Evolutionary conservation across 352 stramenopile species (phyloP).

Genomic region (Phytopythium litorale): DNA sequence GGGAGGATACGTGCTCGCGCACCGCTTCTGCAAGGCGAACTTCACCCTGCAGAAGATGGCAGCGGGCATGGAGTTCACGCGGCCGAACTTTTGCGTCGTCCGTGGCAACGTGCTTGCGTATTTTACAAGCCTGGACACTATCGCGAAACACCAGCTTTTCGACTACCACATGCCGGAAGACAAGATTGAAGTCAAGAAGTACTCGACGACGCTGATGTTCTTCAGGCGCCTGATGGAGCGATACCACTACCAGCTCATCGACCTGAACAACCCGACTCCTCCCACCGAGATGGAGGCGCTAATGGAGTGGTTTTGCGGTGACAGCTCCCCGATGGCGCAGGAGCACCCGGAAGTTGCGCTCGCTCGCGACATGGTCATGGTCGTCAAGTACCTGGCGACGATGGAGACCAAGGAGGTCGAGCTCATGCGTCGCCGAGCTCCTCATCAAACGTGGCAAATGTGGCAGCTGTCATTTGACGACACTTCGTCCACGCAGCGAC

Average conservation of each 20-base stretch:
- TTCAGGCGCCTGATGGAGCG: conserved; percentile 83
- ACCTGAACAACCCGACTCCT: conserved; percentile 69
- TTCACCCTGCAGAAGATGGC: conserved; percentile 73
- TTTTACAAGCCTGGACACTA: conserved; percentile 57
- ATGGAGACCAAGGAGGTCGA: conserved; percentile 91
- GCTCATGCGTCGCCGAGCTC: conserved; percentile 76
- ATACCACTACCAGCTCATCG: conserved; percentile 83
- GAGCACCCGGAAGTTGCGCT: conserved; percentile 81
- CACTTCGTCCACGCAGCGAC: conserved; percentile 55
- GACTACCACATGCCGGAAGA: conserved; percentile 89
- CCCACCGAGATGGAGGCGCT: conserved; percentile 89
- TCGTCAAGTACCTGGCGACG: conserved; percentile 86
- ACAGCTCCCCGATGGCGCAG: conserved; percentile 68
- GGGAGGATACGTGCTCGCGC: conserved; percentile 73
- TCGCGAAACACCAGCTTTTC: conserved; percentile 69
- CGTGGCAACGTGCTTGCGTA: conserved; percentile 78
- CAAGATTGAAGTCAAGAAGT: conserved; percentile 87
- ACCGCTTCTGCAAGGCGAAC: conserved; percentile 86
- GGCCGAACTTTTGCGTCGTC: conserved; percentile 69
- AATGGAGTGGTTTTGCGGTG: conserved; percentile 87
- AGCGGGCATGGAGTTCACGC: conserved; percentile 79
- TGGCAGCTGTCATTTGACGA: conserved; percentile 91
- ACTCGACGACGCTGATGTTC: conserved; percentile 85
- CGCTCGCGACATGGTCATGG: conserved; percentile 74
- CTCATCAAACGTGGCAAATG: conserved; percentile 78